phyloP scores from a whole-genome alignment of 1,284 basidiomycete genomes.

The Tilletia indica region DNA sequence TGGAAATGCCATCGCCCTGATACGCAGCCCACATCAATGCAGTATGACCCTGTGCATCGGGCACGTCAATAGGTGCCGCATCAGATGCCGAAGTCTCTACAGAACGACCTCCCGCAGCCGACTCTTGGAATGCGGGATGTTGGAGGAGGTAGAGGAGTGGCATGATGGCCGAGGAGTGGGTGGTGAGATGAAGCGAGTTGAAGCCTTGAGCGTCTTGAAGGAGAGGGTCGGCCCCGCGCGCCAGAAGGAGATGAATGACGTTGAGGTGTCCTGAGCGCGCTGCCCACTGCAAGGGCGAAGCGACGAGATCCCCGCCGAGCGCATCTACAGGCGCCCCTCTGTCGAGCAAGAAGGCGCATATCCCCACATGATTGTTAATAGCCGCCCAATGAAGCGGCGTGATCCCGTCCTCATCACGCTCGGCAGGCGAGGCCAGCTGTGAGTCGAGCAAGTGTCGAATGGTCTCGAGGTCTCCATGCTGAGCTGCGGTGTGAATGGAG shows the following conservation, averaged over 20 bases:
- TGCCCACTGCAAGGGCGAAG: slow-evolving; percentile 96
- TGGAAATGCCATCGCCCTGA: slow-evolving; percentile 92
- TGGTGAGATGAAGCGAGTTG: slow-evolving; percentile 90
- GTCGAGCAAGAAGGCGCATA: slow-evolving; percentile 65
- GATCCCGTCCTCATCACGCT: slow-evolving; percentile 84
- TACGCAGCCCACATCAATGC: slow-evolving; percentile 99
- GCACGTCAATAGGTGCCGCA: background rate
- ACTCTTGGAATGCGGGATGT: slow-evolving; percentile 67
- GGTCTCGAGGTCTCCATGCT: slow-evolving; percentile 75
- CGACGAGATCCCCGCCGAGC: slow-evolving; percentile 88
- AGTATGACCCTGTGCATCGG: slow-evolving; percentile 86
- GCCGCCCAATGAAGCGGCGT: slow-evolving; percentile 96
- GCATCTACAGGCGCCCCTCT: slow-evolving; percentile 94
- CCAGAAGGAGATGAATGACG: slow-evolving; percentile 83
- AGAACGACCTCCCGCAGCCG: background rate
- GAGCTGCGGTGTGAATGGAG: slow-evolving; percentile 77
- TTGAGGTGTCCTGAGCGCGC: slow-evolving; percentile 92
- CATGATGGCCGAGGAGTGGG: slow-evolving; percentile 91
- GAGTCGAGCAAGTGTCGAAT: slow-evolving; percentile 72
- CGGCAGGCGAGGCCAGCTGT: slow-evolving; percentile 71
- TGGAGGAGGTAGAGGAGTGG: slow-evolving; percentile 77
- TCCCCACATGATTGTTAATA: slow-evolving; percentile 73
- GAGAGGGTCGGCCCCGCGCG: slow-evolving; percentile 85
- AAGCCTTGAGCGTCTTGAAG: slow-evolving; percentile 91
- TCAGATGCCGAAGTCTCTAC: slow-evolving; percentile 38